A percentile compares a stretch with the other conserved stretches of the same genome.
These are phyloP conservation scores for Lentinula sp. DNA, from an alignment of 768 basidiomycete genomes.

Conservation along the genomic window DNA sequence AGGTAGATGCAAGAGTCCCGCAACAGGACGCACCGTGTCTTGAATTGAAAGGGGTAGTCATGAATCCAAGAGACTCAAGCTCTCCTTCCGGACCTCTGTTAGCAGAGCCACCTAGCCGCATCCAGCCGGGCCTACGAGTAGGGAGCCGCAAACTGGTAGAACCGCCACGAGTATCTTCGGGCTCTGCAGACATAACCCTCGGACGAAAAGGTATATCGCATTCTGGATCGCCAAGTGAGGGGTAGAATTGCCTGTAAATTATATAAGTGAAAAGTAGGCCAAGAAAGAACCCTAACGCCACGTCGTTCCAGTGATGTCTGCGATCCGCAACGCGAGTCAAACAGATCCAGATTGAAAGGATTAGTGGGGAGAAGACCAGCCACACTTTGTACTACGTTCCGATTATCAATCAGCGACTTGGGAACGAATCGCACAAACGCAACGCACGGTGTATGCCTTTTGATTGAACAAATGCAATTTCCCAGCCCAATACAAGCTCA, in stretches of 20 bases:
- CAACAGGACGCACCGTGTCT: slow-evolving; percentile 12
- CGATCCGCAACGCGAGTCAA: slow-evolving; percentile 19
- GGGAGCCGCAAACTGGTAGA: neutral
- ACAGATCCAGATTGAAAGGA: slow-evolving; percentile 16
- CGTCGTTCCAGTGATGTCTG: slow-evolving; percentile 17
- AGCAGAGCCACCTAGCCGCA: neutral
- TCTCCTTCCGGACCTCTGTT: neutral
- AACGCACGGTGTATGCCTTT: slow-evolving; percentile 13
- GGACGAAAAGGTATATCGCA: slow-evolving; percentile 14
- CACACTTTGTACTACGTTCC: slow-evolving; percentile 14
- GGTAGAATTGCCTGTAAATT: slow-evolving; percentile 19
- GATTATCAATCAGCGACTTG: neutral
- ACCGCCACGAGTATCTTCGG: neutral
- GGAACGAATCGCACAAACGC: neutral
- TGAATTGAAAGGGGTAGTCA: neutral
- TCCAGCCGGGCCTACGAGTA: neutral
- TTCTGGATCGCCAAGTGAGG: slow-evolving; percentile 15
- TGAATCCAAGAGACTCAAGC: neutral
- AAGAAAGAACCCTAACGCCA: slow-evolving; percentile 12
- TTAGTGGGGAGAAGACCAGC: slow-evolving; percentile 17
- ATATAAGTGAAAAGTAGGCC: slow-evolving; percentile 13
- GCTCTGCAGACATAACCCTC: neutral
- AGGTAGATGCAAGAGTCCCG: slow-evolving; percentile 12
- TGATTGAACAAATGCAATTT: slow-evolving; percentile 18
- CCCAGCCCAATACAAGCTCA: slow-evolving; percentile 17